Conservation (phyloP, 352 stramenopile genomes). For the Paralagenidium karlingii region DNA sequence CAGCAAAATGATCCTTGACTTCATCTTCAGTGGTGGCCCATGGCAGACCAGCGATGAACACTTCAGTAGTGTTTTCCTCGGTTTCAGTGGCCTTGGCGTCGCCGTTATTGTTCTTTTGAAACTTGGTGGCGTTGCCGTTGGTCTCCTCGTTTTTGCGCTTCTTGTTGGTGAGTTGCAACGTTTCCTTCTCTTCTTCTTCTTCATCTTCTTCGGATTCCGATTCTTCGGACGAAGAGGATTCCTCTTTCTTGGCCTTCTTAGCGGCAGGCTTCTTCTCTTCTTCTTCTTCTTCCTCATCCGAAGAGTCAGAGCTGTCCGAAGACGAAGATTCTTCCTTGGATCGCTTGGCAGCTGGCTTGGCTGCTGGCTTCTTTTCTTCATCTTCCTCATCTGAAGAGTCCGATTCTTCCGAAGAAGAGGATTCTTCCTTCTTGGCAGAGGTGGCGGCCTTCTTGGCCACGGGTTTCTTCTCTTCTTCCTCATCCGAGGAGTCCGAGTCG, state of each 20-base stretch:
- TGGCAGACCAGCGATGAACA: slow-evolving; percentile 91
- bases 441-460: slow-evolving; percentile 23
- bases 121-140: slow-evolving; percentile 34
- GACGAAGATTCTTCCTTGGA: slow-evolving; percentile 13
- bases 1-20: slow-evolving; percentile 88
- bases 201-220: slow-evolving; percentile 35
- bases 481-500: slow-evolving; percentile 26
- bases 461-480: slow-evolving; percentile 18
- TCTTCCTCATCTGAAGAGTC: slow-evolving; percentile 43
- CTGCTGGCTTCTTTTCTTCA: slow-evolving; percentile 16
- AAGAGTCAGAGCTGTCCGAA: slow-evolving; percentile 11
- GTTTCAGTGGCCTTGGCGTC: slow-evolving; percentile 31
- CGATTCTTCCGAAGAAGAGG: slow-evolving; percentile 14
- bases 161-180: slow-evolving; percentile 69
- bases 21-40: slow-evolving; percentile 93
- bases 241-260: slow-evolving; percentile 13
- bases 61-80: slow-evolving; percentile 39
- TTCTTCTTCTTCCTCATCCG: slow-evolving; percentile 11
- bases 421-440: slow-evolving; percentile 38
- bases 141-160: slow-evolving; percentile 77
- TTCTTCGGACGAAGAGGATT: slow-evolving; percentile 9
- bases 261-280: slow-evolving; percentile 29
- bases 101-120: slow-evolving; percentile 66
- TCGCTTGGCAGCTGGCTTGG: slow-evolving; percentile 13
- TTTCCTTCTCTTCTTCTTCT: slow-evolving; percentile 49